Evolutionary conservation across 1,139 yeast genomes (phyloP), one percentile per base, ranked within the genome.

Genomic region (Suhomyces atakaporum): DNA sequence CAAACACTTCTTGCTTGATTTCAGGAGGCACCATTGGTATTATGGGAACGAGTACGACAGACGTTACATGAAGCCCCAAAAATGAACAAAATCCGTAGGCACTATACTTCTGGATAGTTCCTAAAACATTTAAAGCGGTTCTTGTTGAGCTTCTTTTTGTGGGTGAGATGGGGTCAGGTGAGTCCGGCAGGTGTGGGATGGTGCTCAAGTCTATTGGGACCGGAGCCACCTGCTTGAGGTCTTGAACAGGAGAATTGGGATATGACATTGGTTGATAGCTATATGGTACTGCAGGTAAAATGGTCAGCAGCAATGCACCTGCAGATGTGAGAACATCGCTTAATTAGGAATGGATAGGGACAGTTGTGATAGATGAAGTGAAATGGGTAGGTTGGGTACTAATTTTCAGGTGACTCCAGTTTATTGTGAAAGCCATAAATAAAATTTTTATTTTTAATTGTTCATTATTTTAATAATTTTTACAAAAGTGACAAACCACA

Each of bases 81-180:
- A 85, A 85, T 2, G 73, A 63, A 0, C 75, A 51, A 51, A 85
- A 79, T 8, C 79, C 65, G 38, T 77, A 73, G 0, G 87, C 79
- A 16, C 86, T 76, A 56, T 79, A 81, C 50, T 78, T 77, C 56
- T 85, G 95, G 18, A 46, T 33, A 8, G 38, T 20, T 4, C 38
- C 31, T 13, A 40, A 28, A 4, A 28, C 23, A 14, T 21, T 16
- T 5, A 35, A 11, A 3, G 24, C 6, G 10, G 24, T 25, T 16
- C 40, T 25, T 23, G 25, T 25, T 8, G 29, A 21, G n/a, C 35
- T 20, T 11, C 35, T 35, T 18, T 21, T 21, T 14, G 27, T 26
- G 5, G 16, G 10, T 2, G 16, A 11, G 5, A 22, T 15, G n/a
- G 32, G 25, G 7, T 12, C 13, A 3, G 29, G 26, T 5, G 29